Conservation (phyloP, 1,284 basidiomycete genomes). For the Inonotus obliquus region DNA sequence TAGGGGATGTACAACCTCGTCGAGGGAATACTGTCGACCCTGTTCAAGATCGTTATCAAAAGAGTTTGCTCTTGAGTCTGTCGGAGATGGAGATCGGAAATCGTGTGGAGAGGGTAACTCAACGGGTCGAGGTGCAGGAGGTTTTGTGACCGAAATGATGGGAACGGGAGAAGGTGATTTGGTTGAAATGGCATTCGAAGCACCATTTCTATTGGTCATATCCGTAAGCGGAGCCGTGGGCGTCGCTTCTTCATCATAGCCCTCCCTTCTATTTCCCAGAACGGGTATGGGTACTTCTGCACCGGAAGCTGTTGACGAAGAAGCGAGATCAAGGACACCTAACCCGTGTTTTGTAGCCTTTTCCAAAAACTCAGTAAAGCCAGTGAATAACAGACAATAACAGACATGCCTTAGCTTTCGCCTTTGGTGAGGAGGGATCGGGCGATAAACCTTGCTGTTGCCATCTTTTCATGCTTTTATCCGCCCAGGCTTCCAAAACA, state of each 20-base stretch:
- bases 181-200: slow-evolving; percentile 14
- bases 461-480: slow-evolving; percentile 82
- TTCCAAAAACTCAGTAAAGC: background rate
- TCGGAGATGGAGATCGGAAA: slow-evolving; percentile 43
- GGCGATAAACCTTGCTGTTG: slow-evolving; percentile 69
- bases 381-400: background rate
- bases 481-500: slow-evolving; percentile 88
- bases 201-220: slow-evolving; percentile 21
- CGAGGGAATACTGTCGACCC: slow-evolving; percentile 35
- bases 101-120: slow-evolving; percentile 59
- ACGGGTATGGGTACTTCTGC: slow-evolving; percentile 50
- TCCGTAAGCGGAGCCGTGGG: slow-evolving; percentile 31
- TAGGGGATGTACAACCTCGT: slow-evolving; percentile 31
- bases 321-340: slow-evolving; percentile 33
- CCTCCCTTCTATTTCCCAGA: slow-evolving; percentile 25
- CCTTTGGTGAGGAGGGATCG: slow-evolving; percentile 32
- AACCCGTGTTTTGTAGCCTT: slow-evolving; percentile 13
- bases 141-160: slow-evolving; percentile 59
- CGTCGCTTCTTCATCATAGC: slow-evolving; percentile 14
- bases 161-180: slow-evolving; percentile 33
- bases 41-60: slow-evolving; percentile 58
- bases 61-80: slow-evolving; percentile 41
- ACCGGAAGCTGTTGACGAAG: slow-evolving; percentile 33
- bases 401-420: slow-evolving; percentile 7
- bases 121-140: slow-evolving; percentile 63